Evolutionary conservation across 2,329 filamentous ascomycete genomes (phyloP).

Genomic region (Ceratocystis harringtonii): DNA sequence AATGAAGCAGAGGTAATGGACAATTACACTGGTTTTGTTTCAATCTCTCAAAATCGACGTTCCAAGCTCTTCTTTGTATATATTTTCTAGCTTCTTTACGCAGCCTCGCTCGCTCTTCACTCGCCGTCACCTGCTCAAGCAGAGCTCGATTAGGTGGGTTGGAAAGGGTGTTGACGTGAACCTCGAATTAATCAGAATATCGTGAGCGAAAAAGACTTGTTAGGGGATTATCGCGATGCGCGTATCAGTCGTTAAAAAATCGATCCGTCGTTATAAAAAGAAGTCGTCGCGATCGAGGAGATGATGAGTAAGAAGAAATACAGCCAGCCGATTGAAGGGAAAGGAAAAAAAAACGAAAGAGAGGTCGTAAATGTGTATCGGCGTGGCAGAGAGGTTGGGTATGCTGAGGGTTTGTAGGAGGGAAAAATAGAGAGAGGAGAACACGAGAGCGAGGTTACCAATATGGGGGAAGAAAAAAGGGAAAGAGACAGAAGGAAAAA

Average conservation of each 20-base stretch:
- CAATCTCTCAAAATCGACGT: not conserved
- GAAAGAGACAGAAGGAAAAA: not conserved
- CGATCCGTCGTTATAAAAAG: slow-evolving; percentile 13
- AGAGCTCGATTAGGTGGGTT: slow-evolving; percentile 12
- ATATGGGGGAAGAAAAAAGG: slow-evolving; percentile 16
- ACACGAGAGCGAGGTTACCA: slow-evolving; percentile 18
- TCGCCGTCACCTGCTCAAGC: slow-evolving; percentile 16
- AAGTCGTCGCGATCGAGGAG: slow-evolving; percentile 15
- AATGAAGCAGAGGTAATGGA: not conserved
- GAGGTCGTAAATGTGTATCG: not conserved
- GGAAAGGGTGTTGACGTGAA: not conserved
- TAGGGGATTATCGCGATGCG: slow-evolving; percentile 1
- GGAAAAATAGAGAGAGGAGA: slow-evolving; percentile 11
- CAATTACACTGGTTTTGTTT: not conserved
- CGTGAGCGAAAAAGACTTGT: not conserved
- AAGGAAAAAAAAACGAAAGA: slow-evolving; percentile 7
- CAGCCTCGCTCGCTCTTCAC: slow-evolving; percentile 1
- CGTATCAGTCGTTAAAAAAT: slow-evolving; percentile 9
- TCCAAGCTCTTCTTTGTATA: not conserved
- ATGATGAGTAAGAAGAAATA: slow-evolving; percentile 7
- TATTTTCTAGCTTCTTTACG: not conserved
- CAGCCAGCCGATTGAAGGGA: slow-evolving; percentile 15
- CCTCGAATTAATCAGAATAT: slow-evolving; percentile 1
- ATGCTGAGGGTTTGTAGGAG: slow-evolving; percentile 13
- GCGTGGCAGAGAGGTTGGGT: slow-evolving; percentile 10